A percentile compares a stretch with the other conserved stretches of the same genome.
These are phyloP conservation scores for Echium plantagineum DNA, from an alignment of 257 asterid species.

Conservation along the genomic window DNA sequence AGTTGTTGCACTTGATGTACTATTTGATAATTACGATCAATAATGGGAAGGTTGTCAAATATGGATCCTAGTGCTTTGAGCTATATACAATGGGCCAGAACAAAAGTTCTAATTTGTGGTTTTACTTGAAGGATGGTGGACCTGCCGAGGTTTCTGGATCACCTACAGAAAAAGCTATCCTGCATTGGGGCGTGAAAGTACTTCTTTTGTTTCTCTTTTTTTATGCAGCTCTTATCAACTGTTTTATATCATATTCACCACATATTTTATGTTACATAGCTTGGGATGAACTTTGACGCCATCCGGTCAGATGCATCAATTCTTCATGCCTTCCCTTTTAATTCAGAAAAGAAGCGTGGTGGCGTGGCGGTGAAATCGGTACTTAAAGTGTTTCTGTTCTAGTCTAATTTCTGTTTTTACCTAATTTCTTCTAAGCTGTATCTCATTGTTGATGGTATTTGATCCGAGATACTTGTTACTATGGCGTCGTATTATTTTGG, in stretches of 20 bases:
- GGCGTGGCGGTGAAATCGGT: constrained; percentile 84
- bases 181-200: constrained; percentile 87
- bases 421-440: neutral
- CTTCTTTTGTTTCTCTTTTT: constrained; percentile 2
- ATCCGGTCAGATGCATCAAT: constrained; percentile 50
- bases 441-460: neutral
- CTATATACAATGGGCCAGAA: neutral
- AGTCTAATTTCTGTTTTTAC: neutral
- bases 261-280: constrained; percentile 28
- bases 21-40: too few relatives aligned
- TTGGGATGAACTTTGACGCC: constrained; percentile 76
- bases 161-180: constrained; percentile 95
- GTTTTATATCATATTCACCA: constrained; percentile 5
- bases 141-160: constrained; percentile 76
- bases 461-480: neutral
- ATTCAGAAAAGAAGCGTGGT: constrained; percentile 94
- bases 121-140: constrained; percentile 57
- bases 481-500: too few relatives aligned
- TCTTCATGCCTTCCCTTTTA: constrained; percentile 89
- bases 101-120: constrained; percentile 12
- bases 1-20: too few relatives aligned
- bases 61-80: neutral
- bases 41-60: neutral
- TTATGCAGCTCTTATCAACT: constrained; percentile 1
- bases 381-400: constrained; percentile 10